Percentiles rank a stretch among this genome's conserved stretches.
These are phyloP conservation scores for Mycena sp. DNA, from an alignment of 1,284 basidiomycete species.

Conservation along the genomic window DNA sequence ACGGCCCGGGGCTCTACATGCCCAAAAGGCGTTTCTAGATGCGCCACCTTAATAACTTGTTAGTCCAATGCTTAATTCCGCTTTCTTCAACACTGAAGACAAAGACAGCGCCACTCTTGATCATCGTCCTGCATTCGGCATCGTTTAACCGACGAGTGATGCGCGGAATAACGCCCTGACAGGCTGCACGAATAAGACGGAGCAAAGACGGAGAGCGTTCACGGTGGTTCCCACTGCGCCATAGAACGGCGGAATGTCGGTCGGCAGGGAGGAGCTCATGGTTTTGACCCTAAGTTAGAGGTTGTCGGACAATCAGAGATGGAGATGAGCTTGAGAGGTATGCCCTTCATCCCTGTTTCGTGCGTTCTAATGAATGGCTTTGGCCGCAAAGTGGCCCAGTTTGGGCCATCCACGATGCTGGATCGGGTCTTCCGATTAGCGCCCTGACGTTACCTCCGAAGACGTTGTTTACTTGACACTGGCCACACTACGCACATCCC, in stretches of 20 bases:
- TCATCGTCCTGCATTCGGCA: slow-evolving; percentile 75
- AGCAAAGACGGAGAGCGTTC: slow-evolving; percentile 79
- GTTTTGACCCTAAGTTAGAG: slow-evolving; percentile 54
- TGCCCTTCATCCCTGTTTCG: slow-evolving; percentile 33
- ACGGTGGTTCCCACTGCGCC: slow-evolving; percentile 81
- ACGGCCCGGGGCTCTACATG: no score
- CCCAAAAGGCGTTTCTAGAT: no score
- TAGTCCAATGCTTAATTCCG: slow-evolving; percentile 89
- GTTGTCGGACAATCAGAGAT: slow-evolving; percentile 61
- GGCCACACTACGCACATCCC: slow-evolving; percentile 19
- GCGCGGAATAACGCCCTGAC: slow-evolving; percentile 75
- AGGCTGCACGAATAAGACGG: slow-evolving; percentile 83
- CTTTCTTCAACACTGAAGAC: slow-evolving; percentile 86
- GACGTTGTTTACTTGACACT: neutral
- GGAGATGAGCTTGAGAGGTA: slow-evolving; percentile 41
- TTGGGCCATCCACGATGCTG: no score
- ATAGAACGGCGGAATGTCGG: slow-evolving; percentile 66
- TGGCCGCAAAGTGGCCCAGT: slow-evolving; percentile 31
- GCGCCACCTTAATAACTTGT: no score
- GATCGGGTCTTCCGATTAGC: slow-evolving; percentile 21
- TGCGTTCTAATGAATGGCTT: slow-evolving; percentile 36
- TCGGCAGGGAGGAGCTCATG: slow-evolving; percentile 51
- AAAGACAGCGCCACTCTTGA: slow-evolving; percentile 81
- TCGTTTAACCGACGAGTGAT: slow-evolving; percentile 83
- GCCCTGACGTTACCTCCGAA: slow-evolving; percentile 22